Evolutionary conservation across 768 basidiomycete genomes (phyloP).

Genomic region (Hemileccinum impolitum): DNA sequence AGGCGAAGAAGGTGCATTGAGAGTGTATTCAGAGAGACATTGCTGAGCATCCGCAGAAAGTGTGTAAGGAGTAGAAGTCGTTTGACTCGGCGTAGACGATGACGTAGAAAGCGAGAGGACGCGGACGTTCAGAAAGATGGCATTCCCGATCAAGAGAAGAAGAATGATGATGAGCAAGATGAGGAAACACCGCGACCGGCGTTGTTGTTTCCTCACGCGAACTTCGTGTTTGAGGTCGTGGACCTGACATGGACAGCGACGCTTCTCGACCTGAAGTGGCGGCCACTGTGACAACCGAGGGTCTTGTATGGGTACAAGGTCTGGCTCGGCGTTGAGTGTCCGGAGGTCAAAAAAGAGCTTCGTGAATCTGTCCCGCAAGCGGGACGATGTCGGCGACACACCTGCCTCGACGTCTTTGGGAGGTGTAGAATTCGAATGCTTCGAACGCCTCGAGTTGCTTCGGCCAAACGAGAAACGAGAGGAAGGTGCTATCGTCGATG

Average conservation of each 20-base stretch:
- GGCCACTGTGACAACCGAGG: constrained; percentile 33
- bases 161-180: constrained; percentile 37
- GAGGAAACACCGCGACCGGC: constrained; percentile 31
- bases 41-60: constrained; percentile 41
- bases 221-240: constrained; percentile 19
- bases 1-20: constrained; percentile 44
- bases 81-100: constrained; percentile 13
- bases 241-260: constrained; percentile 20
- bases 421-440: background rate
- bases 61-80: constrained; percentile 22
- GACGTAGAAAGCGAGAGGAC: constrained; percentile 23
- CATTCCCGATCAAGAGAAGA: constrained; percentile 42
- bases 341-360: constrained; percentile 37
- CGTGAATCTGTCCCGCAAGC: constrained; percentile 33
- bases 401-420: constrained; percentile 28
- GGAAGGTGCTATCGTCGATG: constrained; percentile 34
- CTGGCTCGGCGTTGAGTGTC: constrained; percentile 24
- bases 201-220: constrained; percentile 25
- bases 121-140: constrained; percentile 36
- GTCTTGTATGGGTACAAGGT: constrained; percentile 24
- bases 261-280: constrained; percentile 39
- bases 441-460: constrained; percentile 11
- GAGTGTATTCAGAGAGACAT: constrained; percentile 43
- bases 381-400: constrained; percentile 15
- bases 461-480: constrained; percentile 26